phyloP scores from a whole-genome alignment of 257 asterid species.

The Solanum peruvianum region DNA sequence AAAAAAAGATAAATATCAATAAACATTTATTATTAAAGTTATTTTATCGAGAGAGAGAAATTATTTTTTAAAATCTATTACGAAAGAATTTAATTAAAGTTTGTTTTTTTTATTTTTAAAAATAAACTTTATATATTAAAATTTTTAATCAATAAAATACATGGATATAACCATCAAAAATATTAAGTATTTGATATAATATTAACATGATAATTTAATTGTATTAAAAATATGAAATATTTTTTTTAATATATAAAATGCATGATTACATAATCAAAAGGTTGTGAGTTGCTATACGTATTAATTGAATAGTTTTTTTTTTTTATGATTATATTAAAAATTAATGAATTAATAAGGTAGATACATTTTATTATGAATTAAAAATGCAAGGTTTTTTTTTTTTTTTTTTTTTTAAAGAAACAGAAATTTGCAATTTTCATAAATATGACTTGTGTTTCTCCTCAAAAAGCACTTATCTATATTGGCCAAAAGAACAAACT shows the following conservation, averaged over 20 bases:
- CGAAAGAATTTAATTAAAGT: background rate
- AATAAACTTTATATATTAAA: too few species aligned
- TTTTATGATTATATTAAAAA: too few species aligned
- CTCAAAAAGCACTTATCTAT: background rate
- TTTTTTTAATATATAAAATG: background rate
- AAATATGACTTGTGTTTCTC: background rate
- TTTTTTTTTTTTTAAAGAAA: background rate
- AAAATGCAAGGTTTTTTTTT: background rate
- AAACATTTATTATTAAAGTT: background rate
- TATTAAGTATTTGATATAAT: background rate
- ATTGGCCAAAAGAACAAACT: background rate
- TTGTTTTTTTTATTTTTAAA: background rate
- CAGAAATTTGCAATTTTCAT: background rate
- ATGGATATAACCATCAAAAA: background rate
- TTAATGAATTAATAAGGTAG: background rate
- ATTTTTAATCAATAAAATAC: background rate
- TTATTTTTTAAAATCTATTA: background rate
- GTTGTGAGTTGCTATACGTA: background rate
- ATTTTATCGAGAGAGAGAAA: background rate
- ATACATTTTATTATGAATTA: background rate
- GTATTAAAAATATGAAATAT: background rate
- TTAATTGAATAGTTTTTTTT: background rate
- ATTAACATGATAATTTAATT: background rate
- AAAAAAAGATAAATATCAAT: background rate
- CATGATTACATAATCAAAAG: background rate